Evolutionary conservation across 768 basidiomycete species (phyloP).

Genomic region (Tylopilus balloui): DNA sequence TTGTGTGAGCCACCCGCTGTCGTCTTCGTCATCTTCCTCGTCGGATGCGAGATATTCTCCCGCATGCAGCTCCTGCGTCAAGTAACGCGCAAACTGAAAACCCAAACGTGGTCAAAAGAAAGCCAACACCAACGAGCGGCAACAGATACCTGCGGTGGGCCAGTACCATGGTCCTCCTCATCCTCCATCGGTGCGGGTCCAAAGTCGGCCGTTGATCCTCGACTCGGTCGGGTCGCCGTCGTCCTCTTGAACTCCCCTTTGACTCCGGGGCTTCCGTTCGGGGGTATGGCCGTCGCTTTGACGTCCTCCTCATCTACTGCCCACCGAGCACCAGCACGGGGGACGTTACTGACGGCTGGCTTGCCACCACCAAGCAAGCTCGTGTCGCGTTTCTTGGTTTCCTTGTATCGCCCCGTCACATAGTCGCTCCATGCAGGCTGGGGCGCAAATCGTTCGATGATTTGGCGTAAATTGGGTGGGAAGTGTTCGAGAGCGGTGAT

Average conservation of each 20-base stretch:
- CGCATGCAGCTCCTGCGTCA: conserved; percentile 67
- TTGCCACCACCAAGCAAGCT: conserved; percentile 84
- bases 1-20: conserved; percentile 78
- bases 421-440: conserved; percentile 86
- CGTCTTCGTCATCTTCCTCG: conserved; percentile 59
- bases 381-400: conserved; percentile 80
- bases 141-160: conserved; percentile 40
- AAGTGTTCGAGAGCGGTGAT: conserved; percentile 86
- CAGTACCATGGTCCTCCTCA: conserved; percentile 41
- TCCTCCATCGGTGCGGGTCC: conserved; percentile 49
- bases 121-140: neutral
- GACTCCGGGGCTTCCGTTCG: conserved; percentile 24
- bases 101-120: neutral
- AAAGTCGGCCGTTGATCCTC: conserved; percentile 62
- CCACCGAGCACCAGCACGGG: conserved; percentile 43
- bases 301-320: conserved; percentile 66
- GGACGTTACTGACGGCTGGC: conserved; percentile 47
- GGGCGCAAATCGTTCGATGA: conserved; percentile 65
- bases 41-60: conserved; percentile 52
- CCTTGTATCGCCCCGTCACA: conserved; percentile 77
- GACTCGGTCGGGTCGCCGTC: conserved; percentile 37
- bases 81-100: conserved; percentile 71
- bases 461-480: conserved; percentile 67
- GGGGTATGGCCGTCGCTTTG: conserved; percentile 21
- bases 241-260: conserved; percentile 60